Evolutionary conservation across 1,139 yeast genomes (phyloP), one percentile per base, ranked within the genome.

Genomic region (Pichia sp.): DNA sequence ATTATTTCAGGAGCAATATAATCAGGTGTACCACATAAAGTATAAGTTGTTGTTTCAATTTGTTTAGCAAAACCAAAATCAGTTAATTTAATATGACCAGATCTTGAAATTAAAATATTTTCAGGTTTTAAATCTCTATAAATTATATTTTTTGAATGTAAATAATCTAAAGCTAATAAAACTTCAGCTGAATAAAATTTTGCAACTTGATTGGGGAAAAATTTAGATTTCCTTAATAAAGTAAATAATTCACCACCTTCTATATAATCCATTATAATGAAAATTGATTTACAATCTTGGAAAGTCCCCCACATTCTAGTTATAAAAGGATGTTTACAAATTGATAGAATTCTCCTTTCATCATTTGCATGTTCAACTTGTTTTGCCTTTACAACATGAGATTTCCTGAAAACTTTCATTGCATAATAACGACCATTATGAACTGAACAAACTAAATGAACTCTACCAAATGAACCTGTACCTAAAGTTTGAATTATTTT

Each of bases 291-390:
- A 39, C 72, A 62, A 54, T 75, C 81, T 57, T 75, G 80, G 53
- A 70, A 75, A 2, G 81, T 75, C 9, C 81, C 81, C 81, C 81
- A 75, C 79, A 75, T 74, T 51, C 80, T 60, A 41, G 74, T 74
- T 46, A 75, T 67, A 47, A 74, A 75, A 8, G 81, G 80, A 52
- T 75, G 80, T 46, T 73, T 75, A 14, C 74, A 74, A 46, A 74
- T 61, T 45, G 74, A 71, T 46, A 75, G 59, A 67, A 75, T 74
- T 51, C 77, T 62, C 40, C 81, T 62, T 56, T 75, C 81, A 55
- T 75, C 81, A 52, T 75, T 75, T 25, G 81, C 75, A 61, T 75
- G 81, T 55, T 75, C 81, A 31, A 75, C 77, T 56, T 75, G 81
- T 52, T 74, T 75, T 69, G 76, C 75, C 52, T 70, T 73, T 25